Evolutionary conservation across 768 basidiomycete species (phyloP).

Genomic region (Zangia roseola): DNA sequence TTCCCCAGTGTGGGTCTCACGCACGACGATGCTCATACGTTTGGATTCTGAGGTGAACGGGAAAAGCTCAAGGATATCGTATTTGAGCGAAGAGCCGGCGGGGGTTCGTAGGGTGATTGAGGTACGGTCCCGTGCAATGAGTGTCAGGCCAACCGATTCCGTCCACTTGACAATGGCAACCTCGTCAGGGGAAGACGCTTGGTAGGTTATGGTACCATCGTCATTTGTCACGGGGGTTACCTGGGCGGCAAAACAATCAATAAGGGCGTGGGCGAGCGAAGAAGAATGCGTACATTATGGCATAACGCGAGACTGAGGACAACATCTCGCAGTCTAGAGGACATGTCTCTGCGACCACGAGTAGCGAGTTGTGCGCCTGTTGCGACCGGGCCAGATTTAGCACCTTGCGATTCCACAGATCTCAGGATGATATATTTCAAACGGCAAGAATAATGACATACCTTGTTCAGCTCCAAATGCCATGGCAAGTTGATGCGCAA

Average conservation of each 20-base stretch:
- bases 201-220: constrained; percentile 93
- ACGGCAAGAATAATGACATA: constrained; percentile 19
- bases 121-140: constrained; percentile 86
- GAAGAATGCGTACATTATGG: constrained; percentile 71
- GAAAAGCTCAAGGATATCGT: constrained; percentile 91
- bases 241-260: constrained; percentile 43
- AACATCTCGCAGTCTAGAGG: constrained; percentile 87
- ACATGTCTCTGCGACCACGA: constrained; percentile 91
- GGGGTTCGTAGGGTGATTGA: constrained; percentile 83
- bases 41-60: constrained; percentile 99
- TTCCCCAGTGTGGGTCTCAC: constrained; percentile 71
- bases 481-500: constrained; percentile 83
- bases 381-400: constrained; percentile 53
- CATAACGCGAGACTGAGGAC: constrained; percentile 92
- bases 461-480: constrained; percentile 76
- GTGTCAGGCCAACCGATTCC: constrained; percentile 87
- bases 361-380: constrained; percentile 83
- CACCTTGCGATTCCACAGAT: constrained; percentile 33
- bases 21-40: constrained; percentile 97
- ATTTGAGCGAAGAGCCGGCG: constrained; percentile 58
- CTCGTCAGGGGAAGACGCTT: constrained; percentile 98
- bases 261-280: neutral
- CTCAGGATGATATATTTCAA: neutral
- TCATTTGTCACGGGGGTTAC: constrained; percentile 95
- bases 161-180: constrained; percentile 99